Percentiles rank a stretch among this genome's conserved stretches.
Evolutionary conservation across 129 eudicot genomes (phyloP).

Genomic region (Gnaphalium uliginosum): DNA sequence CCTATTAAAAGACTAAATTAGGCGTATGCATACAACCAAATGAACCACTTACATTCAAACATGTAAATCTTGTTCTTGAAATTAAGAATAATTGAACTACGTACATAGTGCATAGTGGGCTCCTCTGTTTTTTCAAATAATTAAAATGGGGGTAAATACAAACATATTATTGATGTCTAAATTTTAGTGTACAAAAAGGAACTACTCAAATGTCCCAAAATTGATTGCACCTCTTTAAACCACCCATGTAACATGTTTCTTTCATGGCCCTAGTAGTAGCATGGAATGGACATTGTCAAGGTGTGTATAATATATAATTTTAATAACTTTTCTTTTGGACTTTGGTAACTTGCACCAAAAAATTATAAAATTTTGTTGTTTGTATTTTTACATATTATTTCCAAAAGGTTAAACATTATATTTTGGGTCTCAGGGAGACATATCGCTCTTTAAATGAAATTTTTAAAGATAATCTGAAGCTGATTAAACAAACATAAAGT

Average conservation of each 20-base stretch:
- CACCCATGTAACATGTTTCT: constrained; percentile 40
- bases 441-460: background rate
- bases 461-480: background rate
- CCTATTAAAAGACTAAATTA: background rate
- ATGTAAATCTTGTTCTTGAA: background rate
- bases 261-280: constrained; percentile 29
- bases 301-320: constrained; percentile 1
- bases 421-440: background rate
- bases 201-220: constrained; percentile 33
- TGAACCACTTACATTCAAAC: background rate
- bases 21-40: background rate
- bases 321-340: constrained; percentile 18
- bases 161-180: constrained; percentile 31
- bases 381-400: background rate
- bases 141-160: constrained; percentile 15
- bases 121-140: background rate
- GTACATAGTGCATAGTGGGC: constrained; percentile 18
- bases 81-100: constrained; percentile 12
- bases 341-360: background rate
- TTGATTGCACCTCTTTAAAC: constrained; percentile 29
- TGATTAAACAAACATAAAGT: background rate
- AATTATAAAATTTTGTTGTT: background rate
- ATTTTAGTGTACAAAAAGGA: constrained; percentile 32
- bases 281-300: constrained; percentile 19
- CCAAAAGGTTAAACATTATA: background rate